Conservation (phyloP, 331 rosid genomes). For the Acacia concinna region DNA sequence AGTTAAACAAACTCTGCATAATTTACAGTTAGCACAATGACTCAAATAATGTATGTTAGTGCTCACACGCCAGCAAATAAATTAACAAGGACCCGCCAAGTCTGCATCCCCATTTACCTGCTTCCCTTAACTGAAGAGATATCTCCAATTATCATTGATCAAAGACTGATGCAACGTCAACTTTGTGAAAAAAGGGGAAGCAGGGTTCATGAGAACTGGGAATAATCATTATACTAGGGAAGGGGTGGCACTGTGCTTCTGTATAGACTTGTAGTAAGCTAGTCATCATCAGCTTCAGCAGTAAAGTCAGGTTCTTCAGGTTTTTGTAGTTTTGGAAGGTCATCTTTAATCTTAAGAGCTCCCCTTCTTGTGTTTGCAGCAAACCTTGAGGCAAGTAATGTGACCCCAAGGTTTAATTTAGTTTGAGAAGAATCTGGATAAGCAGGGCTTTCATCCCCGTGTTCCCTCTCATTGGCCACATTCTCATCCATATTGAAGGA, state of each 20-base stretch:
- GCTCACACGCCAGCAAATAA: not conserved
- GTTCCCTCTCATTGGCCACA: slow-evolving; percentile 39
- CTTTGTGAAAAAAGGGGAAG: not conserved
- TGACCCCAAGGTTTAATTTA: slow-evolving; percentile 76
- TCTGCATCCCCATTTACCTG: not conserved
- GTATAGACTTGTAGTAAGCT: slow-evolving; percentile 23
- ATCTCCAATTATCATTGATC: slow-evolving; percentile 18
- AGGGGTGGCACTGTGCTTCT: not conserved
- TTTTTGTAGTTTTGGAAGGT: slow-evolving; percentile 76
- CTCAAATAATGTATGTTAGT: not conserved
- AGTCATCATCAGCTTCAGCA: slow-evolving; percentile 61
- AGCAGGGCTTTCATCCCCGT: slow-evolving; percentile 43
- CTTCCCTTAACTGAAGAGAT: not conserved
- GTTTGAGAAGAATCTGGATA: slow-evolving; percentile 56
- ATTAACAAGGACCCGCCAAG: not conserved
- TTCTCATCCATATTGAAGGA: slow-evolving; percentile 49
- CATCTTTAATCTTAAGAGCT: slow-evolving; percentile 81
- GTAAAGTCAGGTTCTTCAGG: slow-evolving; percentile 97
- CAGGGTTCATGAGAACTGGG: slow-evolving; percentile 16
- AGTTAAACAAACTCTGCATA: not conserved
- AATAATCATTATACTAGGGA: slow-evolving; percentile 25
- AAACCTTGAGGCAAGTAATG: slow-evolving; percentile 86
- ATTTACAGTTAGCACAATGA: not conserved
- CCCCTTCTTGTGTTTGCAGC: slow-evolving; percentile 93
- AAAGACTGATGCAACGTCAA: not conserved